phyloP scores from a whole-genome alignment of 2,329 filamentous ascomycete genomes.

The Cladosporium sp. region DNA sequence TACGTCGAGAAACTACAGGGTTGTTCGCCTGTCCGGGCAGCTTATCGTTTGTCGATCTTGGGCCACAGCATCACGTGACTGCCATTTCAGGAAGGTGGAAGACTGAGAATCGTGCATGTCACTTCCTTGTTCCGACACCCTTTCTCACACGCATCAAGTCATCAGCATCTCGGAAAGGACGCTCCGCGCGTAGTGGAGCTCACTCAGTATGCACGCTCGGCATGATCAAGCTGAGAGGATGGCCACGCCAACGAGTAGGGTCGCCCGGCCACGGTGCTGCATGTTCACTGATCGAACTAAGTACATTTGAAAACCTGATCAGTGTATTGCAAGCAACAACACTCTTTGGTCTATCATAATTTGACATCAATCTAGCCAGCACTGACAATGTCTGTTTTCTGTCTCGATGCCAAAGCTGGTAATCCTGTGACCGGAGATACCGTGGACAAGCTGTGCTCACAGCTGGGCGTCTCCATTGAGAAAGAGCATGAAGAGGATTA shows the following conservation, averaged over 20 bases:
- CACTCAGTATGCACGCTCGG: neutral
- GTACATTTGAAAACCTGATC: neutral
- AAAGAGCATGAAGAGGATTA: conserved; percentile 44
- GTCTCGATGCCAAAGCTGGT: conserved; percentile 36
- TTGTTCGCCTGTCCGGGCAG: neutral
- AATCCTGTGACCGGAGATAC: conserved; percentile 40
- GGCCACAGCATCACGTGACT: neutral
- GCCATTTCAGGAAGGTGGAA: neutral
- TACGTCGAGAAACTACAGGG: neutral
- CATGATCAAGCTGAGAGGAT: neutral
- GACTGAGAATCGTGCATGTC: neutral
- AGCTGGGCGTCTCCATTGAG: conserved; percentile 39
- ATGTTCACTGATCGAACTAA: neutral
- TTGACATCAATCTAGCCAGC: neutral
- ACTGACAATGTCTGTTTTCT: conserved; percentile 44
- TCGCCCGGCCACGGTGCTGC: neutral
- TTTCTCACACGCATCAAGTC: neutral
- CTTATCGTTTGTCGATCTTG: neutral
- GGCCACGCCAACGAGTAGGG: neutral
- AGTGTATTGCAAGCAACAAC: neutral
- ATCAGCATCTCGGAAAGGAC: neutral
- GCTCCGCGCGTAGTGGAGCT: neutral
- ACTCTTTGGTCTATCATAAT: neutral
- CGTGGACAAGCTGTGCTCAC: conserved; percentile 38
- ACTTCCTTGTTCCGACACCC: neutral